These are phyloP conservation scores for Talaromyces nanjingensis DNA, from an alignment of 495 filamentous ascomycete genomes.

Conservation along the genomic window DNA sequence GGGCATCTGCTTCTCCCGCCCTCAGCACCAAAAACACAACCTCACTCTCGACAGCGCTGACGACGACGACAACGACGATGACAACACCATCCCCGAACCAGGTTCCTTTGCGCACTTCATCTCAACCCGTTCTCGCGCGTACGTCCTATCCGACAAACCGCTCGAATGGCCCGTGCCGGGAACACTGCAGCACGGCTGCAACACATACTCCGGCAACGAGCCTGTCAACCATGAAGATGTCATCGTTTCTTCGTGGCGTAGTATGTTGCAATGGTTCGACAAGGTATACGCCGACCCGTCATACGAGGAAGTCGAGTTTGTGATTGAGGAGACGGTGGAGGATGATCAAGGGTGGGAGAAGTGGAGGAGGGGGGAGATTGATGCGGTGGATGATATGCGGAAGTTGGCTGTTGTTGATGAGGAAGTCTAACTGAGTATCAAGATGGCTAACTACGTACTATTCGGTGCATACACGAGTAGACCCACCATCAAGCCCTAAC, in stretches of 20 bases:
- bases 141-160: slow-evolving; percentile 43
- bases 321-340: slow-evolving; percentile 8
- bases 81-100: slow-evolving; percentile 7
- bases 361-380: neutral
- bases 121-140: slow-evolving; percentile 52
- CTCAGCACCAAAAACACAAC: slow-evolving; percentile 17
- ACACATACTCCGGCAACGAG: slow-evolving; percentile 43
- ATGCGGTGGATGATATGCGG: slow-evolving; percentile 3
- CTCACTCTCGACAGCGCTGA: neutral
- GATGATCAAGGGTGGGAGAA: slow-evolving; percentile 2
- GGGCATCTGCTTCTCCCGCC: slow-evolving; percentile 28
- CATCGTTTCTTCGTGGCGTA: slow-evolving; percentile 27
- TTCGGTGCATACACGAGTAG: neutral
- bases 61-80: neutral
- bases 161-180: slow-evolving; percentile 43
- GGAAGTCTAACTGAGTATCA: no score
- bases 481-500: neutral
- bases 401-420: neutral
- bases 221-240: slow-evolving; percentile 31
- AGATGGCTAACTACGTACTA: no score
- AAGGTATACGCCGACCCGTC: slow-evolving; percentile 23
- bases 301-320: slow-evolving; percentile 19
- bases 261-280: slow-evolving; percentile 38
- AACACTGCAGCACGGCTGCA: slow-evolving; percentile 30
- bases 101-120: slow-evolving; percentile 29